phyloP scores from a whole-genome alignment of 2,329 filamentous ascomycete species.

The Arachnopeziza araneosa region DNA sequence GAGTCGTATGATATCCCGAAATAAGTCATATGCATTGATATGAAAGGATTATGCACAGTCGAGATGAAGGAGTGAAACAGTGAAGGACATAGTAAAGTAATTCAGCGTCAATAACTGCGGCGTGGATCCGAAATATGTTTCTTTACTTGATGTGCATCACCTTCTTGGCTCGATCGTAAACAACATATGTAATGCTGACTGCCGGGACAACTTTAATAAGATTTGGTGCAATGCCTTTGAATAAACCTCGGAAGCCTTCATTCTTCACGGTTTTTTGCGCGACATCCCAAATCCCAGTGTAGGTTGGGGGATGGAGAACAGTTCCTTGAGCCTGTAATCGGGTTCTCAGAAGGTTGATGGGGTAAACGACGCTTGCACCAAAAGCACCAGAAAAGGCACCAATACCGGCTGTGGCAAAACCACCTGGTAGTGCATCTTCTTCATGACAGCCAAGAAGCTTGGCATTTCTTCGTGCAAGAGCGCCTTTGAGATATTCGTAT shows the following conservation, averaged over 20 bases:
- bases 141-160: slow-evolving; percentile 41
- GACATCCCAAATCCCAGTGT: slow-evolving; percentile 87
- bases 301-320: slow-evolving; percentile 81
- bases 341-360: slow-evolving; percentile 87
- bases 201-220: slow-evolving; percentile 93
- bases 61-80: neutral
- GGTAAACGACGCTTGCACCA: slow-evolving; percentile 90
- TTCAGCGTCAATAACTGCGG: neutral
- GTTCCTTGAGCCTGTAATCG: slow-evolving; percentile 92
- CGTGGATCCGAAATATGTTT: neutral
- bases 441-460: slow-evolving; percentile 66
- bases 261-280: slow-evolving; percentile 73
- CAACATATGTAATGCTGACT: slow-evolving; percentile 90
- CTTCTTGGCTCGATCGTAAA: slow-evolving; percentile 86
- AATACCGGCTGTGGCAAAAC: slow-evolving; percentile 80
- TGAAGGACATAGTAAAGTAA: neutral
- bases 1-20: neutral
- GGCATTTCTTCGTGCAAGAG: slow-evolving; percentile 65
- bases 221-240: slow-evolving; percentile 93
- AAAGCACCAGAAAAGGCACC: slow-evolving; percentile 88
- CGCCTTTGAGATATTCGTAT: slow-evolving; percentile 85
- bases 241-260: slow-evolving; percentile 81
- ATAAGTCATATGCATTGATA: neutral
- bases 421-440: slow-evolving; percentile 74
- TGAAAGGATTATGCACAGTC: neutral